A percentile compares a stretch with the other conserved stretches of the same genome.
phyloP scores from a whole-genome alignment of 441 rosid genomes.

The Capsella rubella region DNA sequence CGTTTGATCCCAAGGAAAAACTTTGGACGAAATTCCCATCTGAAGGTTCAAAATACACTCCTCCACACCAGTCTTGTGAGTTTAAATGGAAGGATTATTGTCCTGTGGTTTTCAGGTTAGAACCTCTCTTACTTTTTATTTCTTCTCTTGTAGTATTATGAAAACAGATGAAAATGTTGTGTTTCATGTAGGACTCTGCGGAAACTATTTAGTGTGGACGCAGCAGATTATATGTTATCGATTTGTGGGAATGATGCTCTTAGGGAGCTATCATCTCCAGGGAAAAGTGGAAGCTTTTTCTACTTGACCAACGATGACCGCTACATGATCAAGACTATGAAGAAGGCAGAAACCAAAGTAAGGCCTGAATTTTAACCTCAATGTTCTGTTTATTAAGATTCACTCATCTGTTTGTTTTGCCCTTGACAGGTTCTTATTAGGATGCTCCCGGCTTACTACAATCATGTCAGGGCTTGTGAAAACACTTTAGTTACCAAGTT shows the following conservation, averaged over 20 bases:
- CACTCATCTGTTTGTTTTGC: conserved; percentile 21
- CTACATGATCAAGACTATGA: conserved; percentile 98
- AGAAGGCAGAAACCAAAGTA: conserved; percentile 97
- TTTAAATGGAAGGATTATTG: conserved; percentile 99
- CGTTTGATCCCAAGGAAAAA: conserved; percentile 94
- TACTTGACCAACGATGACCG: conserved; percentile 90
- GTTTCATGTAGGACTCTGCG: conserved; percentile 76
- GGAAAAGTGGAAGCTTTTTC: conserved; percentile 98
- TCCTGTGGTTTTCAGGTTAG: conserved; percentile 95
- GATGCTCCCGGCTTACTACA: conserved; percentile 97
- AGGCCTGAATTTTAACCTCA: not conserved
- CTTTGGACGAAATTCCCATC: conserved; percentile 97
- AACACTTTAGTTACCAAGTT: conserved; percentile 90
- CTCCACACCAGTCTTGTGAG: conserved; percentile 95
- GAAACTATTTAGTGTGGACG: conserved; percentile 88
- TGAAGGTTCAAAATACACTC: conserved; percentile 93
- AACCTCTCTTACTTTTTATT: not conserved
- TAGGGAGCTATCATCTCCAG: conserved; percentile 97
- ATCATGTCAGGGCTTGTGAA: conserved; percentile 85
- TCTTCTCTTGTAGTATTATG: conserved; percentile 1
- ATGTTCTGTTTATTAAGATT: conserved; percentile 10
- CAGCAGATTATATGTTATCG: conserved; percentile 97
- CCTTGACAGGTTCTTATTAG: conserved; percentile 77
- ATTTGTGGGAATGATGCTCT: conserved; percentile 97
- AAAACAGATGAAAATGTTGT: conserved; percentile 12